Percentiles rank a stretch among this genome's conserved stretches.
Conservation (phyloP, 495 filamentous ascomycete genomes). For the Trichoderma erinaceum region DNA sequence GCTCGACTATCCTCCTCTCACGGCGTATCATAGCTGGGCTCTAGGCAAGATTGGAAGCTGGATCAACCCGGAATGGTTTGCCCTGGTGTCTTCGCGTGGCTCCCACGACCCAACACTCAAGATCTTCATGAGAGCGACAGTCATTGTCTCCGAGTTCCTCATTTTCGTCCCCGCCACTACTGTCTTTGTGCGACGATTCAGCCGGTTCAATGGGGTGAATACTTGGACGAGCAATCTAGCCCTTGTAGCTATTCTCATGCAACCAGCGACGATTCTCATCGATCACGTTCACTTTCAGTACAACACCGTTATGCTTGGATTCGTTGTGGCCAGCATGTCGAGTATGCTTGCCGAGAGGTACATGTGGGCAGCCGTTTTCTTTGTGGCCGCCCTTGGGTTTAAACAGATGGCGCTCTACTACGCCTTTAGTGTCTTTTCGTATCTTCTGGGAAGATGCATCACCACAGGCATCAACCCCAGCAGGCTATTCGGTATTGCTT, state of each 20-base stretch:
- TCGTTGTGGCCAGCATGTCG: slow-evolving; percentile 77
- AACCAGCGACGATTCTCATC: slow-evolving; percentile 84
- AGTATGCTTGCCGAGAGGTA: slow-evolving; percentile 78
- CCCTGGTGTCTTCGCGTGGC: slow-evolving; percentile 76
- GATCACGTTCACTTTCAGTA: slow-evolving; percentile 99
- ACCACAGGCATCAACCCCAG: slow-evolving; percentile 63
- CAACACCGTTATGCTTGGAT: slow-evolving; percentile 95
- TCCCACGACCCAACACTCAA: slow-evolving; percentile 73
- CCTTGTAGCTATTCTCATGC: slow-evolving; percentile 83
- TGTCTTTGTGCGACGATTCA: slow-evolving; percentile 73
- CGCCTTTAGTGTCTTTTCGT: slow-evolving; percentile 85
- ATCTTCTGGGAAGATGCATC: slow-evolving; percentile 78
- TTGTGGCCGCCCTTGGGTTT: slow-evolving; percentile 87
- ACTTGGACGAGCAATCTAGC: slow-evolving; percentile 78
- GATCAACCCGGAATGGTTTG: slow-evolving; percentile 82
- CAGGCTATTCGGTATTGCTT: slow-evolving; percentile 67
- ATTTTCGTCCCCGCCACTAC: slow-evolving; percentile 81
- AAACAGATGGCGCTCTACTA: slow-evolving; percentile 99
- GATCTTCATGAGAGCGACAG: slow-evolving; percentile 90
- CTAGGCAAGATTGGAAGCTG: slow-evolving; percentile 75
- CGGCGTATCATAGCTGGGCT: slow-evolving; percentile 95
- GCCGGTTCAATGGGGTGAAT: slow-evolving; percentile 60
- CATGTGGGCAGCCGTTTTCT: slow-evolving; percentile 86
- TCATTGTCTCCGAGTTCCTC: slow-evolving; percentile 82
- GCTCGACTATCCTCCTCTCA: slow-evolving; percentile 93